Evolutionary conservation across 192 early-diverging fungal genomes (phyloP).

Genomic region (Backusella sp.): DNA sequence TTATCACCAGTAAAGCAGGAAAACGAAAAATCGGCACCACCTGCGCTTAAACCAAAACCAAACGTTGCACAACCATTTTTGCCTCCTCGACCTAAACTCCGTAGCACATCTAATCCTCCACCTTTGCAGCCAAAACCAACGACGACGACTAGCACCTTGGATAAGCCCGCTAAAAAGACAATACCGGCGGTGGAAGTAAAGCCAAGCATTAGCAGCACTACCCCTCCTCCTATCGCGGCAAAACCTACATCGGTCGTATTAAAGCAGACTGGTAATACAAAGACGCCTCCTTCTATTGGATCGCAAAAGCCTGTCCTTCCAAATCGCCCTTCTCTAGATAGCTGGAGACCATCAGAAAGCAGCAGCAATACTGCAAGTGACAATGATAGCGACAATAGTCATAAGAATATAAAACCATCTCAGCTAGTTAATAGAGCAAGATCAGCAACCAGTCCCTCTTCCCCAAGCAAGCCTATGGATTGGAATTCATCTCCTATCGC

Average conservation of each 20-base stretch:
- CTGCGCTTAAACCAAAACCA: conserved; percentile 14
- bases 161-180: background rate
- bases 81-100: conserved; percentile 7
- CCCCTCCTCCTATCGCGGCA: background rate
- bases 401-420: conserved; percentile 8
- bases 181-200: background rate
- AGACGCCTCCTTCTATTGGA: background rate
- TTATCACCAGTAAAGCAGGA: background rate
- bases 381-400: background rate
- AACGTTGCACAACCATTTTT: background rate
- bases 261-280: background rate
- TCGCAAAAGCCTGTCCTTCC: background rate
- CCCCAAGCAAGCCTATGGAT: background rate
- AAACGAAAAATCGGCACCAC: conserved; percentile 4
- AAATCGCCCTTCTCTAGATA: background rate
- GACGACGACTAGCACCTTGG: background rate
- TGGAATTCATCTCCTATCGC: background rate
- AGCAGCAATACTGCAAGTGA: background rate
- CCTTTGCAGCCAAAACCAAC: conserved; percentile 2
- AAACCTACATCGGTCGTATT: background rate
- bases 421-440: conserved; percentile 8
- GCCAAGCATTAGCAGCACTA: background rate
- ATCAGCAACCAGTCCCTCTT: conserved; percentile 8
- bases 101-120: conserved; percentile 14
- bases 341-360: background rate